These are phyloP conservation scores for Xerocomellus dryophilus DNA, from an alignment of 768 basidiomycete genomes.

Conservation along the genomic window DNA sequence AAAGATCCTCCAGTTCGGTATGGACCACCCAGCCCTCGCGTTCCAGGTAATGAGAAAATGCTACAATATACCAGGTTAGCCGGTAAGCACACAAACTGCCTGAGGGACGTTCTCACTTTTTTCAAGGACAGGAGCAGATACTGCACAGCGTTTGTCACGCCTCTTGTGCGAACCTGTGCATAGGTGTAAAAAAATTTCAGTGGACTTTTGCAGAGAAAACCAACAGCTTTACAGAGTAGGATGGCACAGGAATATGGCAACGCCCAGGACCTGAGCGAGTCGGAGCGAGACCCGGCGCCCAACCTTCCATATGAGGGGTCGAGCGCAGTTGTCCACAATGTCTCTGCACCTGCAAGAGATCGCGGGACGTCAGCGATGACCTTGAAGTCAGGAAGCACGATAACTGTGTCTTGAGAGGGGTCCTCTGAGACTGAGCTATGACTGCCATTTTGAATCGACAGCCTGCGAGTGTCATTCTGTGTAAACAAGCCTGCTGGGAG, in stretches of 20 bases:
- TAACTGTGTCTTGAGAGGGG: conserved; percentile 65
- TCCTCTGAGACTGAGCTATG: conserved; percentile 66
- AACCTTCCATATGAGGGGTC: conserved; percentile 54
- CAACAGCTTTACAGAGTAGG: conserved; percentile 66
- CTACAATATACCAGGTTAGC: conserved; percentile 33
- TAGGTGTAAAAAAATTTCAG: neutral
- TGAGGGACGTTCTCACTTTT: conserved; percentile 46
- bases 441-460: conserved; percentile 83
- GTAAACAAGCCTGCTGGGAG: conserved; percentile 53
- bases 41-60: conserved; percentile 61
- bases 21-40: conserved; percentile 71
- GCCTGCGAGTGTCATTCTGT: conserved; percentile 49
- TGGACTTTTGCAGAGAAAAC: neutral
- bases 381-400: conserved; percentile 92
- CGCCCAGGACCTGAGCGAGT: conserved; percentile 63
- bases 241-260: conserved; percentile 90
- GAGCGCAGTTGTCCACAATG: conserved; percentile 63
- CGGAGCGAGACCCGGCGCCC: conserved; percentile 43
- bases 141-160: conserved; percentile 87
- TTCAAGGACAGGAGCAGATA: conserved; percentile 82
- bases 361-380: conserved; percentile 71
- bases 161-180: conserved; percentile 84
- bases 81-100: conserved; percentile 13
- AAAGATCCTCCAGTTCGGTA: conserved; percentile 64
- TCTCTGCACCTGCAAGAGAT: conserved; percentile 60